These are phyloP conservation scores for Apiosordaria backusii DNA, from an alignment of 495 filamentous ascomycete genomes.

Conservation along the genomic window DNA sequence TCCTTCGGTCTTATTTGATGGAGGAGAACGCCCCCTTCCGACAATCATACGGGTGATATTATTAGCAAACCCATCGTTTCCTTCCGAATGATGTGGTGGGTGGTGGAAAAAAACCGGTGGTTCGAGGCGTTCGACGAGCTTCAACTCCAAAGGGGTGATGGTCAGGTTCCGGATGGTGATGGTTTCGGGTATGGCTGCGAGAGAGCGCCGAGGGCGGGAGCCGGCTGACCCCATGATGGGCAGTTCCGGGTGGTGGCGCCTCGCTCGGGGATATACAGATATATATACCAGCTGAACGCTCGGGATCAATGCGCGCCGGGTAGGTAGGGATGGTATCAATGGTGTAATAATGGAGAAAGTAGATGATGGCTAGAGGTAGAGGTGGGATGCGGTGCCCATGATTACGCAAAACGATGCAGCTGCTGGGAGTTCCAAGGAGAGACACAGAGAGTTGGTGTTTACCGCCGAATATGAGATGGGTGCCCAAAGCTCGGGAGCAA, in stretches of 20 bases:
- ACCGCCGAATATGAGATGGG: background rate
- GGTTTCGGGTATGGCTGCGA: conserved; percentile 30
- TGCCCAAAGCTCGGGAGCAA: background rate
- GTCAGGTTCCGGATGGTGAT: conserved; percentile 89
- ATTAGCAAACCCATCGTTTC: conserved; percentile 42
- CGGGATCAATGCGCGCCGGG: background rate
- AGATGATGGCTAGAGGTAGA: background rate
- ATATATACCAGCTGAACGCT: background rate
- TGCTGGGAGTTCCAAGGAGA: background rate
- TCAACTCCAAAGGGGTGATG: conserved; percentile 65
- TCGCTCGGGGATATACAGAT: background rate
- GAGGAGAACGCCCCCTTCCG: conserved; percentile 3
- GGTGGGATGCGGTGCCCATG: background rate
- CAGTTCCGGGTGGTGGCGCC: no score
- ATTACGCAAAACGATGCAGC: background rate
- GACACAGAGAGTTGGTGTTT: background rate
- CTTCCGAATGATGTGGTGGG: conserved; percentile 6
- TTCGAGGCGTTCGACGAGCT: conserved; percentile 68
- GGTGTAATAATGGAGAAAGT: background rate
- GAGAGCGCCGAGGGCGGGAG: conserved; percentile 7
- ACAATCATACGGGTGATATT: conserved; percentile 52
- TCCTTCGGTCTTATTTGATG: background rate
- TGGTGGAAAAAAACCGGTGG: background rate
- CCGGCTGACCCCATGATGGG: conserved; percentile 20
- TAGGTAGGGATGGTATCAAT: background rate